A percentile compares a stretch with the other conserved stretches of the same genome.
These are phyloP conservation scores for Ceratocystis lukuohia DNA, from an alignment of 2,329 filamentous ascomycete genomes.

Conservation along the genomic window DNA sequence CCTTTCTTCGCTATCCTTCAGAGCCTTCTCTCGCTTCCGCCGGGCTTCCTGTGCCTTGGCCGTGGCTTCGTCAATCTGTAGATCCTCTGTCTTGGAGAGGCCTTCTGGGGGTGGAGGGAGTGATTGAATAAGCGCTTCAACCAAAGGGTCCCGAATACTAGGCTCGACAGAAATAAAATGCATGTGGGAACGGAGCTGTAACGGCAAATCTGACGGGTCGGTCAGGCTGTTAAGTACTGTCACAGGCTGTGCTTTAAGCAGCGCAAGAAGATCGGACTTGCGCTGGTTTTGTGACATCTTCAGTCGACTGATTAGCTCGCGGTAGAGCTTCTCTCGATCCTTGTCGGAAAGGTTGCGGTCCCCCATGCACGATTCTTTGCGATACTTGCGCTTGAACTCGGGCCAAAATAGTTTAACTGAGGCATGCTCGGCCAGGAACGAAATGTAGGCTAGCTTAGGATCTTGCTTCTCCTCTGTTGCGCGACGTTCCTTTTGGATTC, in stretches of 20 bases:
- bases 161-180: slow-evolving; percentile 55
- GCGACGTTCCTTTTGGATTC: slow-evolving; percentile 55
- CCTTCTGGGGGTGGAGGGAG: slow-evolving; percentile 41
- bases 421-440: slow-evolving; percentile 66
- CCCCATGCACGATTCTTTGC: slow-evolving; percentile 68
- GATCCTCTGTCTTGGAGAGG: slow-evolving; percentile 24
- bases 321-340: slow-evolving; percentile 66
- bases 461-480: slow-evolving; percentile 68
- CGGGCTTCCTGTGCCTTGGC: slow-evolving; percentile 38
- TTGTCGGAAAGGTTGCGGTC: slow-evolving; percentile 58
- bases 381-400: slow-evolving; percentile 86
- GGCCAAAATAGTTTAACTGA: slow-evolving; percentile 93
- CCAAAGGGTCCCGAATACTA: slow-evolving; percentile 46
- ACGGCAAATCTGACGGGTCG: slow-evolving; percentile 43
- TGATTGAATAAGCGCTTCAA: slow-evolving; percentile 53
- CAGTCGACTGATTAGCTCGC: slow-evolving; percentile 56
- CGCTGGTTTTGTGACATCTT: slow-evolving; percentile 52
- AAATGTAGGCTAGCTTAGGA: slow-evolving; percentile 68
- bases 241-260: slow-evolving; percentile 50
- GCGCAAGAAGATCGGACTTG: slow-evolving; percentile 53
- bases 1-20: slow-evolving; percentile 48
- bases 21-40: slow-evolving; percentile 49
- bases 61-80: slow-evolving; percentile 38
- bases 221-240: slow-evolving; percentile 47
- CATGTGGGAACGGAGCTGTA: slow-evolving; percentile 49